A percentile compares a stretch with the other conserved stretches of the same genome.
phyloP scores from a whole-genome alignment of 192 early-diverging fungal species.

The Coemansia sp. region DNA sequence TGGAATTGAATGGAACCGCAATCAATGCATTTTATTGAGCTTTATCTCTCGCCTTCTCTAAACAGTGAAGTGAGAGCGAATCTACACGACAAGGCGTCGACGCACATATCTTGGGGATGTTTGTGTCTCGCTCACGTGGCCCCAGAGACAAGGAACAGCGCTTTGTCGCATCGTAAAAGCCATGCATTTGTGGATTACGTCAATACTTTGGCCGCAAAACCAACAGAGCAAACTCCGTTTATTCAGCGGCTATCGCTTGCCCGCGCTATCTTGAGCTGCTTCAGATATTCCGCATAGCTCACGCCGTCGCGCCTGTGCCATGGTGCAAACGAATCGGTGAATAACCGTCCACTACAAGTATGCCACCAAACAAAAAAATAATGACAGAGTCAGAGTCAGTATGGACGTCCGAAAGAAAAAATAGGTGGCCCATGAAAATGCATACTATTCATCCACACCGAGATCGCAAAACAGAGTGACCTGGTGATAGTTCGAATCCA shows the following conservation, averaged over 20 bases:
- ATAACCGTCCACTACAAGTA: slow-evolving; percentile 43
- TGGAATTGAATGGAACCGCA: too few relatives aligned
- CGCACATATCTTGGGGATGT: background rate
- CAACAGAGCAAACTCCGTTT: background rate
- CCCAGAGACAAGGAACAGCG: background rate
- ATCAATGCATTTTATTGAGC: background rate
- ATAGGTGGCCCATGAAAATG: background rate
- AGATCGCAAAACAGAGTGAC: background rate
- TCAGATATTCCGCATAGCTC: slow-evolving; percentile 38
- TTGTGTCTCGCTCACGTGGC: background rate
- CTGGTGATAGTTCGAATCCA: background rate
- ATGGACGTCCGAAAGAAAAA: background rate
- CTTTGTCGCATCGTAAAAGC: background rate
- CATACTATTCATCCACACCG: background rate
- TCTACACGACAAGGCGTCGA: background rate
- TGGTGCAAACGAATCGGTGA: slow-evolving; percentile 46
- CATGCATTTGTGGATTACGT: background rate
- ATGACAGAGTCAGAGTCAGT: background rate
- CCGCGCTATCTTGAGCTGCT: slow-evolving; percentile 45
- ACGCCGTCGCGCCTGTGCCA: slow-evolving; percentile 45
- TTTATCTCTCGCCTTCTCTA: background rate
- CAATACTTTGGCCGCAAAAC: background rate
- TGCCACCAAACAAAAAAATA: background rate
- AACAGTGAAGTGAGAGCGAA: background rate
- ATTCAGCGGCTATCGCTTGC: slow-evolving; percentile 23